A percentile compares a stretch with the other conserved stretches of the same genome.
phyloP scores from a whole-genome alignment of 495 filamentous ascomycete species.

The Neurospora sp. region DNA sequence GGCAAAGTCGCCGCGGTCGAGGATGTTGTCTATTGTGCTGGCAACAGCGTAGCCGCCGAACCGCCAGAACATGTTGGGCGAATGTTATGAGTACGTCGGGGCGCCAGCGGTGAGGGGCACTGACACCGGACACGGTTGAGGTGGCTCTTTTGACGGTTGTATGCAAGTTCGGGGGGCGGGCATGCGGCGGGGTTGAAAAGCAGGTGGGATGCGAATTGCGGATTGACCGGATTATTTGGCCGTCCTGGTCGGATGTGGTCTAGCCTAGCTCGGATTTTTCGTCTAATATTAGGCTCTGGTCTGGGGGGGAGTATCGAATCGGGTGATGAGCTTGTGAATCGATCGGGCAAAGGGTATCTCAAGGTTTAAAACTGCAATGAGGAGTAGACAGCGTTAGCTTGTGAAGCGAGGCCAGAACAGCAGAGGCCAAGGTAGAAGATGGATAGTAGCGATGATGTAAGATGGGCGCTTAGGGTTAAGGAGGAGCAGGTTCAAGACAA shows the following conservation, averaged over 20 bases:
- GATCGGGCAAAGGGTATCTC: neutral
- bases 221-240: neutral
- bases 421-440: neutral
- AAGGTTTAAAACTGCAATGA: neutral
- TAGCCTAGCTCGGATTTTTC: neutral
- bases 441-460: neutral
- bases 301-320: neutral
- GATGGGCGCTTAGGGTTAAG: neutral
- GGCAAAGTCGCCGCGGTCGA: conserved; percentile 88
- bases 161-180: neutral
- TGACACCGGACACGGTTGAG: conserved; percentile 3
- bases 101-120: conserved; percentile 17
- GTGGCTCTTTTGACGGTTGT: neutral
- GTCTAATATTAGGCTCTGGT: neutral
- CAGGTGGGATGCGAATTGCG: neutral
- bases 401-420: neutral
- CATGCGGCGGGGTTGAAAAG: neutral
- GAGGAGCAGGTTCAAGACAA: neutral
- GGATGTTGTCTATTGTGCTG: conserved; percentile 89
- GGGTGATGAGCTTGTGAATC: neutral
- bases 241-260: neutral
- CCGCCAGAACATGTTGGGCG: conserved; percentile 88
- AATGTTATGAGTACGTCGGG: conserved; percentile 26
- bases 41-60: conserved; percentile 97
- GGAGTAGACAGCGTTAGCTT: neutral